A percentile compares a stretch with the other conserved stretches of the same genome.
Evolutionary conservation across 1,139 yeast genomes (phyloP).

Genomic region (Candida smagusa): DNA sequence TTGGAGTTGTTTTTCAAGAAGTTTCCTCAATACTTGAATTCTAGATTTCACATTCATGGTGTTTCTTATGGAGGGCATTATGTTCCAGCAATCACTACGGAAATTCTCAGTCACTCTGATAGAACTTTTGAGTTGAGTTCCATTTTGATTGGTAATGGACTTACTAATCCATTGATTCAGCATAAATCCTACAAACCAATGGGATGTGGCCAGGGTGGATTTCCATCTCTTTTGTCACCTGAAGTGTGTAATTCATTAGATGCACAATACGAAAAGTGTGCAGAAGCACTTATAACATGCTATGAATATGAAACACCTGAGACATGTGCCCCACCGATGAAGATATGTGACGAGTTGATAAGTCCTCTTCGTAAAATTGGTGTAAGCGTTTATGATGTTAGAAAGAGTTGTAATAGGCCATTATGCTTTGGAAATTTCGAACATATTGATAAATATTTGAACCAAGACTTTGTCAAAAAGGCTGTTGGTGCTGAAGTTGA

Average conservation of each 20-base stretch:
- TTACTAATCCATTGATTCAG: conserved; percentile 73
- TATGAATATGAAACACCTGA: conserved; percentile 43
- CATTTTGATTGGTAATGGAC: conserved; percentile 79
- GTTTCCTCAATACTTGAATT: conserved; percentile 58
- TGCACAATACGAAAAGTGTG: conserved; percentile 55
- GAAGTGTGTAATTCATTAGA: conserved; percentile 58
- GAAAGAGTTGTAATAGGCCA: conserved; percentile 50
- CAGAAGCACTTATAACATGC: conserved; percentile 50
- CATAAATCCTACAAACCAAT: conserved; percentile 70
- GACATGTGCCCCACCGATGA: conserved; percentile 53
- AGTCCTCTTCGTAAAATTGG: conserved; percentile 58
- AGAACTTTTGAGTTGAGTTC: conserved; percentile 67
- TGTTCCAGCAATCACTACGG: conserved; percentile 75
- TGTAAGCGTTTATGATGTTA: conserved; percentile 66
- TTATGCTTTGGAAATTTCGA: conserved; percentile 59
- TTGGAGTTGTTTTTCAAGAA: conserved; percentile 73
- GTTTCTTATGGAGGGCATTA: conserved; percentile 90
- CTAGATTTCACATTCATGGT: conserved; percentile 78
- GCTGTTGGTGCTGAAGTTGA: conserved; percentile 63
- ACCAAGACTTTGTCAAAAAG: conserved; percentile 53
- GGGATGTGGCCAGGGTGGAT: conserved; percentile 85
- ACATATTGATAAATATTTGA: conserved; percentile 57
- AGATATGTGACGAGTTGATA: conserved; percentile 41
- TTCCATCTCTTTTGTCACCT: conserved; percentile 59
- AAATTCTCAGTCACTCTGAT: conserved; percentile 63